Evolutionary conservation across 768 basidiomycete genomes (phyloP).

Genomic region (Multifurca ochricompacta): DNA sequence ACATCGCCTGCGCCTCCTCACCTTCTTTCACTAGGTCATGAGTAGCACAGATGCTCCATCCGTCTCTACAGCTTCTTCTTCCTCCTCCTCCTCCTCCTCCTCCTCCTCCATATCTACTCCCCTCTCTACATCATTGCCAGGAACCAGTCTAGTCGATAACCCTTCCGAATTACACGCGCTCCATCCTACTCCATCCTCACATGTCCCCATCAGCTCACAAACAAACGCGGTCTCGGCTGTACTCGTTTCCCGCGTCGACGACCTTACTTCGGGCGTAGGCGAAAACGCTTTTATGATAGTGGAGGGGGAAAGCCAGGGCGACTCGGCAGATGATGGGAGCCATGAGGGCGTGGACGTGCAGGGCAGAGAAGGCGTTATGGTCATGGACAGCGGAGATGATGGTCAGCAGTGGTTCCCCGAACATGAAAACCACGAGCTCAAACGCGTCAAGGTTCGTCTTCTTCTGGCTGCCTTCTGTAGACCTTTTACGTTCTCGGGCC

Average conservation of each 20-base stretch:
- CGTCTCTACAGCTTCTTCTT: slow-evolving; percentile 26
- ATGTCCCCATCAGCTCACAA: slow-evolving; percentile 22
- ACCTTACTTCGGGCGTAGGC: slow-evolving; percentile 9
- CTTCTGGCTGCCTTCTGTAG: slow-evolving; percentile 19
- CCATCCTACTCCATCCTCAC: slow-evolving; percentile 24
- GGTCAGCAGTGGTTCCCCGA: slow-evolving; percentile 58
- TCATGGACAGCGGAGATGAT: slow-evolving; percentile 38
- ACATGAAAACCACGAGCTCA: slow-evolving; percentile 58
- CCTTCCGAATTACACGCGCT: slow-evolving; percentile 19
- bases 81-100: slow-evolving; percentile 28
- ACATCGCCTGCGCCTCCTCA: slow-evolving; percentile 7
- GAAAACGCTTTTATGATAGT: slow-evolving; percentile 20
- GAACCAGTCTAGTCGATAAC: slow-evolving; percentile 27
- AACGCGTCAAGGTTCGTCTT: slow-evolving; percentile 72
- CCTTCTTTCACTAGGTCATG: slow-evolving; percentile 29
- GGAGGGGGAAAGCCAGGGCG: slow-evolving; percentile 17
- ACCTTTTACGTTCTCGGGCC: slow-evolving; percentile 15
- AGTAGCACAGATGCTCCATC: slow-evolving; percentile 34
- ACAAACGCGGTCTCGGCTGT: slow-evolving; percentile 3
- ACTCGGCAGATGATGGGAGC: slow-evolving; percentile 3
- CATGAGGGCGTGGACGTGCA: slow-evolving; percentile 34
- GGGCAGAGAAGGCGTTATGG: slow-evolving; percentile 36
- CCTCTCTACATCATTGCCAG: slow-evolving; percentile 24
- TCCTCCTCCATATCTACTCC: slow-evolving; percentile 28
- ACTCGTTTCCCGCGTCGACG: slow-evolving; percentile 8